Evolutionary conservation across 441 rosid genomes (phyloP).

Genomic region (Croton laevigatus): DNA sequence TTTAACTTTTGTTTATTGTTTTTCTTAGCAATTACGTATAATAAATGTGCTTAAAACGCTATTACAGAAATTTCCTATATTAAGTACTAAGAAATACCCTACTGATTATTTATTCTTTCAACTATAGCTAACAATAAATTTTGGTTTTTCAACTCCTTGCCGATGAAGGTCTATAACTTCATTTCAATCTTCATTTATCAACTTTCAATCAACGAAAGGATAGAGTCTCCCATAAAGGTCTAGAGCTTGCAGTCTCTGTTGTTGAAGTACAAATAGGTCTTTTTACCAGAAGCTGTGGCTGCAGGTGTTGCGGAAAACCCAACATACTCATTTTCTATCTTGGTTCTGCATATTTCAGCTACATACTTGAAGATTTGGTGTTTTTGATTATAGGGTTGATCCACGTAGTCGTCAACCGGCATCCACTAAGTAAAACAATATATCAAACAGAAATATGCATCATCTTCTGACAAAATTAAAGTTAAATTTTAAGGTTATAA

Average conservation of each 20-base stretch:
- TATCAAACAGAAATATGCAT: neutral
- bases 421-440: constrained; percentile 49
- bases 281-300: constrained; percentile 40
- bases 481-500: neutral
- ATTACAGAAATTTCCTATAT: no score
- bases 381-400: constrained; percentile 38
- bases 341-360: constrained; percentile 53
- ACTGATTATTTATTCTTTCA: no score
- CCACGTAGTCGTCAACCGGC: constrained; percentile 51
- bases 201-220: no score
- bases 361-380: constrained; percentile 39
- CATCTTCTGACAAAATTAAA: neutral
- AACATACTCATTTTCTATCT: constrained; percentile 32
- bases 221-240: neutral
- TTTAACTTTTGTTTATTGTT: no score
- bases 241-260: constrained; percentile 22
- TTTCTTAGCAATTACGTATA: no score
- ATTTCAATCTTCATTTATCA: no score
- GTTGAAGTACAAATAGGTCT: constrained; percentile 44
- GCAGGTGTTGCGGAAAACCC: constrained; percentile 43
- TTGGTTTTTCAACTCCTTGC: no score
- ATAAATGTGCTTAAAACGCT: no score
- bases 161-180: no score
- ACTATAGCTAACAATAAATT: no score
- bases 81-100: no score